A percentile compares a stretch with the other conserved stretches of the same genome.
phyloP scores from a whole-genome alignment of 768 basidiomycete species.

The Kwoniella sp. region DNA sequence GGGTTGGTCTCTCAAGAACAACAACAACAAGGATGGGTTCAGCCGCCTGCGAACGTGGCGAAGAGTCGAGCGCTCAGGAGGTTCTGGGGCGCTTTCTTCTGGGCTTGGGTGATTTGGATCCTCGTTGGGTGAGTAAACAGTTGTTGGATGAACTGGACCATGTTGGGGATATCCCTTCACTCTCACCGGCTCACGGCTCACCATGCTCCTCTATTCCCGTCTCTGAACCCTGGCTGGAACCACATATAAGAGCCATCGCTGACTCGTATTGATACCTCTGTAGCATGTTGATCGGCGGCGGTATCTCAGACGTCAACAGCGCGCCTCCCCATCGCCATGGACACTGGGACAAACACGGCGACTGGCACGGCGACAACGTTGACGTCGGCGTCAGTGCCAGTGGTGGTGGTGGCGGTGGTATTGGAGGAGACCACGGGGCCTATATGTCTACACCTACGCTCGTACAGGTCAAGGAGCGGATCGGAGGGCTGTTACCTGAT shows the following conservation, averaged over 20 bases:
- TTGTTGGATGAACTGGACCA: neutral
- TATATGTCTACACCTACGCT: neutral
- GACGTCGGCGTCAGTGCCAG: neutral
- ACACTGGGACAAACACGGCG: slow-evolving; percentile 49
- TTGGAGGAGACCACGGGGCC: neutral
- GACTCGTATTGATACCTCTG: neutral
- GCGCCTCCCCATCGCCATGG: slow-evolving; percentile 33
- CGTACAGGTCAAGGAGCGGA: slow-evolving; percentile 4
- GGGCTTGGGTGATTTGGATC: slow-evolving; percentile 52
- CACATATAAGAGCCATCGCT: neutral
- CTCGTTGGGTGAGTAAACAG: slow-evolving; percentile 41
- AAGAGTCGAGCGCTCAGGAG: slow-evolving; percentile 39
- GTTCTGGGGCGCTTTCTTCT: slow-evolving; percentile 49
- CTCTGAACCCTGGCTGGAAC: no score
- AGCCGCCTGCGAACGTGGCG: slow-evolving; percentile 40
- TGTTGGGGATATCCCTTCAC: neutral
- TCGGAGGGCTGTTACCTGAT: slow-evolving; percentile 5
- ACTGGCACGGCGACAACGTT: slow-evolving; percentile 40
- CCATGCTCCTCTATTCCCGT: neutral
- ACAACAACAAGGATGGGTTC: slow-evolving; percentile 43
- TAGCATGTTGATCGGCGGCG: slow-evolving; percentile 47
- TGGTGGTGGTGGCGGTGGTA: slow-evolving; percentile 6
- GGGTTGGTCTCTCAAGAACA: no score
- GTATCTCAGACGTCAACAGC: slow-evolving; percentile 38
- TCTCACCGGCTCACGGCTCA: neutral